These are phyloP conservation scores for Rutstroemia sydowiana DNA, from an alignment of 2,329 filamentous ascomycete species.

Conservation along the genomic window DNA sequence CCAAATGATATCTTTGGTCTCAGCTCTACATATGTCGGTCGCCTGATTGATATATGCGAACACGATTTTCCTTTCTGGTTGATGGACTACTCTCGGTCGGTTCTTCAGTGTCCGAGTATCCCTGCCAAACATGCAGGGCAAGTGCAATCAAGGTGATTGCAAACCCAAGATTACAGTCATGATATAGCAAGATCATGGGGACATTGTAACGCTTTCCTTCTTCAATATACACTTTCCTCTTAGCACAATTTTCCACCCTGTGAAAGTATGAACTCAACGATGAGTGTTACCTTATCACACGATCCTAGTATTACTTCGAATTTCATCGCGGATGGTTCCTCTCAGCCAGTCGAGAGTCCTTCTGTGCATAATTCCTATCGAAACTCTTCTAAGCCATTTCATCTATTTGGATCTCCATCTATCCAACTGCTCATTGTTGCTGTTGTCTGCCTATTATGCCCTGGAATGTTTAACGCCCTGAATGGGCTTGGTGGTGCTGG, in stretches of 20 bases:
- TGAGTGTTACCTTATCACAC: slow-evolving; percentile 6
- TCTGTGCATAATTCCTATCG: background rate
- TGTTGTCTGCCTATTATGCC: slow-evolving; percentile 60
- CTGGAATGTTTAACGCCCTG: slow-evolving; percentile 64
- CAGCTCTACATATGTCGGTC: background rate
- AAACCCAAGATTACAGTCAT: background rate
- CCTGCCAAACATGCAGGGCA: background rate
- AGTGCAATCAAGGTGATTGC: background rate
- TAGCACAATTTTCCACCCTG: background rate
- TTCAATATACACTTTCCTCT: slow-evolving; percentile 3
- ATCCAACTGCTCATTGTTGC: slow-evolving; percentile 43
- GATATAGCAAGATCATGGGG: slow-evolving; percentile 8
- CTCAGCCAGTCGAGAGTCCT: background rate
- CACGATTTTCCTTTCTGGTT: background rate
- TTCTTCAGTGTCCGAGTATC: background rate
- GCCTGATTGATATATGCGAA: slow-evolving; percentile 1
- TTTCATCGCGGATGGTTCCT: background rate
- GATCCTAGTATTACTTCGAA: background rate
- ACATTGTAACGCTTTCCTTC: slow-evolving; percentile 1
- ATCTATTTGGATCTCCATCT: slow-evolving; percentile 1
- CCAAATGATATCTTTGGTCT: background rate
- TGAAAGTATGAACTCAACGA: slow-evolving; percentile 1
- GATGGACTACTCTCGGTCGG: too few species aligned
- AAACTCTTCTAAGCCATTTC: background rate
- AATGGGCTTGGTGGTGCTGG: slow-evolving; percentile 57